Evolutionary conservation across 2,329 filamentous ascomycete genomes (phyloP).

Genomic region (Rhexocercosporidium sp.): DNA sequence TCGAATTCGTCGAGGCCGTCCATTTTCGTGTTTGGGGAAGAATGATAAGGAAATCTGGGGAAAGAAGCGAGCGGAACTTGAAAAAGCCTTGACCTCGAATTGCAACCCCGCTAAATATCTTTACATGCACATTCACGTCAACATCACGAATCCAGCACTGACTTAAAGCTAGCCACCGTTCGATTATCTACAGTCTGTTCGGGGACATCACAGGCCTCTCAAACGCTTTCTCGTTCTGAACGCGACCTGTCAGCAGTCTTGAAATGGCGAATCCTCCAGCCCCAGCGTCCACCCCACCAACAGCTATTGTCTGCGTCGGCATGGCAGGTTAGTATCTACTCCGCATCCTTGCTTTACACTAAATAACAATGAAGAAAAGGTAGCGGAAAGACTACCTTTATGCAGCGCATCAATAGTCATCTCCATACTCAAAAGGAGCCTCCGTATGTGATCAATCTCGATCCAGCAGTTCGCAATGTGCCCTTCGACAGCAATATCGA

Average conservation of each 20-base stretch:
- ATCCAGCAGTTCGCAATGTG: conserved; percentile 90
- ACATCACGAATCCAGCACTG: background rate
- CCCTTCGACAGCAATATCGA: conserved; percentile 98
- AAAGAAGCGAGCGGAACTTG: conserved; percentile 19
- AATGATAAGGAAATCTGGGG: conserved; percentile 14
- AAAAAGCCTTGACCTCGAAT: conserved; percentile 12
- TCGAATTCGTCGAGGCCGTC: conserved; percentile 76
- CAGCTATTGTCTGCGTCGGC: conserved; percentile 90
- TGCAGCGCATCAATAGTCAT: conserved; percentile 96
- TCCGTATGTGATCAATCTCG: conserved; percentile 96
- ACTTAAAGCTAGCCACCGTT: background rate
- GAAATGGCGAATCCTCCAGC: conserved; percentile 47
- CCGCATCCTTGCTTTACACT: background rate
- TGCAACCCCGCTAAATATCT: conserved; percentile 28
- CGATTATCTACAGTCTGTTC: background rate
- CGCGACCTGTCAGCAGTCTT: background rate
- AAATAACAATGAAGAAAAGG: conserved; percentile 52
- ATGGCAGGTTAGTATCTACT: conserved; percentile 74
- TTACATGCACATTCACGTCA: conserved; percentile 7
- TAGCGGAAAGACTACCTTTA: conserved; percentile 99
- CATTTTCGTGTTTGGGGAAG: conserved; percentile 44
- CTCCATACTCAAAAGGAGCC: conserved; percentile 80
- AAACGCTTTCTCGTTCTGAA: background rate
- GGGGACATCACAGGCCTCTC: background rate
- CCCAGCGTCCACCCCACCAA: conserved; percentile 54